Base-by-base conservation (phyloP, 2,329 filamentous ascomycete genomes). In the Fusarium sp. region DNA sequence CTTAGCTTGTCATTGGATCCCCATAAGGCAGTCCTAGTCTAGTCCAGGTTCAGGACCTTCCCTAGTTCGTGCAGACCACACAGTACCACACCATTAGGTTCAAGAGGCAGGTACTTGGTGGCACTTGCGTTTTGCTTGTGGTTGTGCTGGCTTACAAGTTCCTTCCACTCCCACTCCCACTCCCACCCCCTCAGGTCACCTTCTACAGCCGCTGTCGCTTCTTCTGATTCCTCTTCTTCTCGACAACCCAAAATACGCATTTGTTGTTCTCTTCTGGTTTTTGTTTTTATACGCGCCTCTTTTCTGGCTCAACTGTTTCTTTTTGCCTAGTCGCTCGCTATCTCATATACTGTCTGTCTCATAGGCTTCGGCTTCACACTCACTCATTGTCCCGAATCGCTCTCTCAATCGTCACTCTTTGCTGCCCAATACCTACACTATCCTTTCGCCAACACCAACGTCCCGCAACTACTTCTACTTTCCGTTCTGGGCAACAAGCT, bases 101-200 rank as follows among this genome's bases (percentile, higher is more conserved):
- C 35, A 51, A 49, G 58, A 42, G 25, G 52, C 31, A 45, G 39
- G 67, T 70, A 69, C 68, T 71, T 31, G 25, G 46, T 49, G 38
- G 69, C 58, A 64, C 68, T 39, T 58, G 41, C 58, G 39, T 66
- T 44, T 68, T 55, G 64, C n/a, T 35, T 48, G 39, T 37, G 18
- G 63, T 67, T 46, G 55, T 38, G 38, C n/a, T 69, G 66, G 64
- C 66, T 70, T 73, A 73, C 70, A 73, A 73, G 70, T 66, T 71
- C 49, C 70, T 73, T 63, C 60, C 64, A 62, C 52, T 66, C 52
- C 45, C 49, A 69, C 60, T 65, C 60, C 7, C 27, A 37, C 35
- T 37, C 35, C 35, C 35, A 37, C 35, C 35, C 35, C 70, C 70
- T 33, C 46, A 33, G 46, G 29, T 71, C 70, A 66, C 57, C 55